Evolutionary conservation across 306 rosid genomes (phyloP).

Genomic region (Citrullus mucosospermus): DNA sequence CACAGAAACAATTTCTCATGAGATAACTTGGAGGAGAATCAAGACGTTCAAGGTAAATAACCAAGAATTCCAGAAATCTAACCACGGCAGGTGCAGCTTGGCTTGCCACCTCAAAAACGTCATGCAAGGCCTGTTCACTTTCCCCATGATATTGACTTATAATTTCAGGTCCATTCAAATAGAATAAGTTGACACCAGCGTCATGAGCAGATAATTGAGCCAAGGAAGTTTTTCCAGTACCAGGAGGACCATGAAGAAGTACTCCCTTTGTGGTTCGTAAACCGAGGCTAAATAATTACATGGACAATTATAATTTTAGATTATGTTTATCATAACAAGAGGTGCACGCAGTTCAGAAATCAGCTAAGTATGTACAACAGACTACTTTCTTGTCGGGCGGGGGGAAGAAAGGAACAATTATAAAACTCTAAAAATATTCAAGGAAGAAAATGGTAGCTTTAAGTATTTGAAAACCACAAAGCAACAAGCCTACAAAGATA

Average conservation of each 20-base stretch:
- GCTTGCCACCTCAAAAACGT: slow-evolving; percentile 59
- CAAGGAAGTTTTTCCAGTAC: slow-evolving; percentile 88
- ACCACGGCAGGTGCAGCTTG: slow-evolving; percentile 87
- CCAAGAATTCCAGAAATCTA: slow-evolving; percentile 25
- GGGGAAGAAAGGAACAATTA: not conserved
- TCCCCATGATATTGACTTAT: slow-evolving; percentile 66
- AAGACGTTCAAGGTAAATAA: not conserved
- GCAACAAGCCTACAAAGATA: not conserved
- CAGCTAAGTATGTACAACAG: not conserved
- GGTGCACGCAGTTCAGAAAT: not conserved
- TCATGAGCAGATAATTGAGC: slow-evolving; percentile 62
- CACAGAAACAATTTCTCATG: not conserved
- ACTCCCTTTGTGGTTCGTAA: slow-evolving; percentile 71
- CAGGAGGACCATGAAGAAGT: slow-evolving; percentile 94
- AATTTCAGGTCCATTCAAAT: slow-evolving; percentile 76
- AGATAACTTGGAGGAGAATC: not conserved
- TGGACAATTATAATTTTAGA: slow-evolving; percentile 5
- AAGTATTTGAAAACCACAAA: not conserved
- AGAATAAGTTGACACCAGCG: slow-evolving; percentile 57
- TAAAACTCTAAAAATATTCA: not conserved
- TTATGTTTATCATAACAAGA: not conserved
- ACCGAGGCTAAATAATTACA: slow-evolving; percentile 46
- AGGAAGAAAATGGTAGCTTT: not conserved
- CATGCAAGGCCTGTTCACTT: slow-evolving; percentile 63
- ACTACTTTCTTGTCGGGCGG: no score